Evolutionary conservation across 2,329 filamentous ascomycete species (phyloP).

Genomic region (Penicillium brasilianum): DNA sequence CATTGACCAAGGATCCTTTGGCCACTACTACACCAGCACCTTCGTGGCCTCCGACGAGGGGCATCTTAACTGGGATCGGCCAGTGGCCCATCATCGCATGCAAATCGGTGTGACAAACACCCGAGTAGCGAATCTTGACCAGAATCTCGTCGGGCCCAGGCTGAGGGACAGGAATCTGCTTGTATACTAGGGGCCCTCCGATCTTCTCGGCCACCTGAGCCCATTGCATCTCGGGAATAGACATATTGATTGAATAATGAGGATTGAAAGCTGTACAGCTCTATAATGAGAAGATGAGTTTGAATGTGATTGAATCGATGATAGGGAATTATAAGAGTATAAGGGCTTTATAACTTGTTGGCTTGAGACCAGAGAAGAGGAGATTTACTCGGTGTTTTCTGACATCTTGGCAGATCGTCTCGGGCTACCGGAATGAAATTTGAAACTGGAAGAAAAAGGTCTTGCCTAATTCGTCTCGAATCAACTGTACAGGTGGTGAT

Average conservation of each 20-base stretch:
- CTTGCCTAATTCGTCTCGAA: neutral
- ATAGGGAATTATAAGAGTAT: neutral
- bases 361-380: too few species aligned
- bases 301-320: neutral
- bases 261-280: neutral
- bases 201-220: conserved; percentile 86
- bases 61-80: conserved; percentile 79
- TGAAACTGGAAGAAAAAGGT: neutral
- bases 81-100: conserved; percentile 86
- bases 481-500: neutral
- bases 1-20: conserved; percentile 72
- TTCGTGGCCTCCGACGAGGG: conserved; percentile 75
- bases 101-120: conserved; percentile 87
- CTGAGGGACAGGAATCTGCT: conserved; percentile 73
- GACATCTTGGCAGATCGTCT: conserved; percentile 2
- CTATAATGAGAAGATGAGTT: conserved; percentile 2
- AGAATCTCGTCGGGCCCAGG: conserved; percentile 89
- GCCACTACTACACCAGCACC: conserved; percentile 81
- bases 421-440: conserved; percentile 13
- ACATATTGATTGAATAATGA: neutral
- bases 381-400: neutral
- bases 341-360: conserved; percentile 13
- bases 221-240: conserved; percentile 82
- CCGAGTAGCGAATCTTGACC: conserved; percentile 86
- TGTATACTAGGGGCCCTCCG: conserved; percentile 65